Base-by-base conservation (phyloP, 495 filamentous ascomycete genomes). In the Chaetomium cochliodes region DNA sequence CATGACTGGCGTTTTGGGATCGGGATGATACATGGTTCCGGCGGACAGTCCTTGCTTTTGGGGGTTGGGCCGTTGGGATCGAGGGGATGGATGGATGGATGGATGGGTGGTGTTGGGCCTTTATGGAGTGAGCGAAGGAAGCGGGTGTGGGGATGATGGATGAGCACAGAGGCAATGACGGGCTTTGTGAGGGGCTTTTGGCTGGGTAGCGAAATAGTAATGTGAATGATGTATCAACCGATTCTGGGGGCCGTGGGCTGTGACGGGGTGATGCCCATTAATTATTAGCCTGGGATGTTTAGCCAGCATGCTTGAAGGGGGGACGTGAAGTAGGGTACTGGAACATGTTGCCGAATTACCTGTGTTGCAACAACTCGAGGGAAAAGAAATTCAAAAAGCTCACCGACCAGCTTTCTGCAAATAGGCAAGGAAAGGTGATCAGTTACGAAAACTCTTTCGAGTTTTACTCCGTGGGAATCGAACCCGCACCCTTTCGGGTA, bases 1-100 rank as follows among this genome's bases (percentile, higher is more conserved):
- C 60, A 69, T 69, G 67, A 66, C 51, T 64, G 67, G 67, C 60
- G 67, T 66, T 64, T 62, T 47, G 26, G 63, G 42, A 53, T 50
- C 28, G 62, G 57, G 57, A 25, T 33, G 18, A 0, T 22, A 30
- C 5, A 46, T 20, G 60, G 18, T 30, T 47, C 33, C 51, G 13
- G 60, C 25, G 56, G 57, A 46, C 42, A 9, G 42, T n/a, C 30
- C 18, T 12, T 20, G 30, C 57, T 60, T 41, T 26, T 20, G 51
- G 56, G 58, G 59, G 5, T 46, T 46, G 42, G 33, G 18, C 51
- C 39, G 49, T 64, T 60, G 56, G 57, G 57, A 65, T 58, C 18
- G 41, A 11, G 39, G 25, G 30, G 28, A 30, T 30, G 28, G 28
- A 30, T 30, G 28, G 28, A 30, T 30, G 28, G 28, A 30, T 30